A percentile compares a stretch with the other conserved stretches of the same genome.
Conservation (phyloP, 1,284 basidiomycete genomes). For the Limonomyces culmigenus region DNA sequence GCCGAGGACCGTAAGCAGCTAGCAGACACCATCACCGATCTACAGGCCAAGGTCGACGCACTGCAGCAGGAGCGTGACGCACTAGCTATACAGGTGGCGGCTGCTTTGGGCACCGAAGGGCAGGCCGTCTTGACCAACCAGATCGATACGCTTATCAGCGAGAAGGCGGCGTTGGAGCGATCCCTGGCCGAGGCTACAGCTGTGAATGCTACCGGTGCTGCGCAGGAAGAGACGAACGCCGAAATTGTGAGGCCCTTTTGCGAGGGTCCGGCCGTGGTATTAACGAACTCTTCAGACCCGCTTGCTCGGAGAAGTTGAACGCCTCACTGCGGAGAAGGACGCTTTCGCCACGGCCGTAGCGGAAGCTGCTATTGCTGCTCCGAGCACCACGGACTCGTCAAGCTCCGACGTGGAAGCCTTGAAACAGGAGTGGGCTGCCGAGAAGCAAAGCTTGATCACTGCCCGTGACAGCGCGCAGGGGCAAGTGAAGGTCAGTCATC, state of each 20-base stretch:
- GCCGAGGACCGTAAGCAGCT: constrained; percentile 21
- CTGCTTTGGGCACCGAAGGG: constrained; percentile 8
- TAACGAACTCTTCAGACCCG: constrained; percentile 21
- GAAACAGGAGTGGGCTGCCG: too few species aligned
- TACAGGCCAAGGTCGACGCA: constrained; percentile 12
- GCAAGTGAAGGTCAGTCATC: too few species aligned
- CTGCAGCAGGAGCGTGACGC: constrained; percentile 17
- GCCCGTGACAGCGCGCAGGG: too few species aligned
- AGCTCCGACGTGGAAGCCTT: not conserved
- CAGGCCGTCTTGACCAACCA: constrained; percentile 6
- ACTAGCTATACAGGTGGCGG: constrained; percentile 11
- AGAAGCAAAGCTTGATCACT: too few species aligned
- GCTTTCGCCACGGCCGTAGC: constrained; percentile 13
- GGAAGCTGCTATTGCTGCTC: constrained; percentile 15
- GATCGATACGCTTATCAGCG: constrained; percentile 14
- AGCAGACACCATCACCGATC: constrained; percentile 12
- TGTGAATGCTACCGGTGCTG: constrained; percentile 14
- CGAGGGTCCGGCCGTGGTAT: constrained; percentile 1
- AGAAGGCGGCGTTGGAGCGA: constrained; percentile 26
- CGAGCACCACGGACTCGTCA: constrained; percentile 8
- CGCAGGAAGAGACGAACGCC: constrained; percentile 8
- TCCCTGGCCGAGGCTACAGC: constrained; percentile 19
- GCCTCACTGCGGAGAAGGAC: constrained; percentile 41
- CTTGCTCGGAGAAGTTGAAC: constrained; percentile 46
- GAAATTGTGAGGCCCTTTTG: constrained; percentile 5